Conservation (phyloP, 2,329 filamentous ascomycete genomes). For the Hypoxylon sp. region DNA sequence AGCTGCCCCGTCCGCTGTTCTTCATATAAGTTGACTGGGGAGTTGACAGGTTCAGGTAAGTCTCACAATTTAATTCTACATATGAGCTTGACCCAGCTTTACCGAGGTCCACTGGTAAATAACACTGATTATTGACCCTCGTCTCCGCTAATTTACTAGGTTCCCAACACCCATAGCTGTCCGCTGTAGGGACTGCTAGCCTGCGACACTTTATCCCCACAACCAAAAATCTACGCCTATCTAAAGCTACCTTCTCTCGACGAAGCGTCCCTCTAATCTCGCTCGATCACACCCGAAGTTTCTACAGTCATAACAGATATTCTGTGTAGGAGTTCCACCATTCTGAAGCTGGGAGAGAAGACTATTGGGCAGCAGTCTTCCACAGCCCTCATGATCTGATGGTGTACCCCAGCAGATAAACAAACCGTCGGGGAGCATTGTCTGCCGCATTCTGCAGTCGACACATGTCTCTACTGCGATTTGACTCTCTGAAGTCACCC, state of each 20-base stretch:
- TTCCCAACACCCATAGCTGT: too few species aligned
- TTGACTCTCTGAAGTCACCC: neutral
- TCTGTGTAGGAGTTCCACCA: conserved; percentile 5
- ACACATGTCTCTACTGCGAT: conserved; percentile 29
- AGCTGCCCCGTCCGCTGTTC: too few species aligned
- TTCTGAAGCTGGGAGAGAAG: conserved; percentile 1
- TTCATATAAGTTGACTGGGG: too few species aligned
- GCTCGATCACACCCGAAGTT: conserved; percentile 24
- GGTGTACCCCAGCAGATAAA: conserved; percentile 24
- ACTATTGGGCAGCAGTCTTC: conserved; percentile 26
- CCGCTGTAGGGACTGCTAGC: too few species aligned
- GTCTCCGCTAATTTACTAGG: too few species aligned
- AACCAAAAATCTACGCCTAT: too few species aligned
- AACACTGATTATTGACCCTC: too few species aligned
- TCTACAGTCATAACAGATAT: conserved; percentile 33
- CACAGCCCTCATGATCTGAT: conserved; percentile 27
- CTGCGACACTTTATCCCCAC: too few species aligned
- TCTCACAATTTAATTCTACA: too few species aligned
- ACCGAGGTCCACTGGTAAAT: too few species aligned
- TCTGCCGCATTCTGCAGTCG: conserved; percentile 16
- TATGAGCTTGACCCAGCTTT: too few species aligned
- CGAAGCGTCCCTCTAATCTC: conserved; percentile 24
- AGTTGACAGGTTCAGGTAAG: too few species aligned
- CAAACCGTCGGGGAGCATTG: neutral
- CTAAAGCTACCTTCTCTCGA: neutral